A percentile compares a stretch with the other conserved stretches of the same genome.
Conservation (phyloP, 345 rosid genomes). For the Boechera retrofracta region DNA sequence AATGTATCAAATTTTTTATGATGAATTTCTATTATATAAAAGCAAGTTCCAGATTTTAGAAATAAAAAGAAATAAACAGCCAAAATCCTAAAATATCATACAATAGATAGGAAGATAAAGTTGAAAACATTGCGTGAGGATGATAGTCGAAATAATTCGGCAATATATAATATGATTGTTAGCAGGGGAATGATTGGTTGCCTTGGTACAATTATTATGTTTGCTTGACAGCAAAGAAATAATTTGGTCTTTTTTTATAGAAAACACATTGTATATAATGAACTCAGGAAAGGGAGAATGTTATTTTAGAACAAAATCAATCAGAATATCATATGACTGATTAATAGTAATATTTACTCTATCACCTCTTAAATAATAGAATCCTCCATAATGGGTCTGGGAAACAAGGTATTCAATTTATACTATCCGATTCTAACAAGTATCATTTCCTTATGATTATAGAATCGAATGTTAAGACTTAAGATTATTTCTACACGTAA, state of each 20-base stretch:
- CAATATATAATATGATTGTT: conserved; percentile 9
- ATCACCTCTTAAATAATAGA: not conserved
- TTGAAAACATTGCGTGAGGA: conserved; percentile 28
- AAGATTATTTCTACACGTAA: not conserved
- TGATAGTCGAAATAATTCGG: conserved; percentile 31
- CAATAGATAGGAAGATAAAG: not conserved
- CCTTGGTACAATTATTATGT: conserved; percentile 11
- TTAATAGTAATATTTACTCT: not conserved
- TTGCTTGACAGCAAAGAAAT: conserved; percentile 42
- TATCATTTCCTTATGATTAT: not conserved
- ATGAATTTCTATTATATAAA: not conserved
- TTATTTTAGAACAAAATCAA: not conserved
- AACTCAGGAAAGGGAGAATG: conserved; percentile 1
- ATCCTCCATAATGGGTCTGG: not conserved
- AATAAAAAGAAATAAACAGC: not conserved
- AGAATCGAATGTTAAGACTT: not conserved
- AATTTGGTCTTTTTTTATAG: not conserved
- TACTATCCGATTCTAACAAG: not conserved
- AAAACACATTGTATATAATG: not conserved
- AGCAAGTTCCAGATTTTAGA: not conserved
- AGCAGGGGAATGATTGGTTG: conserved; percentile 30
- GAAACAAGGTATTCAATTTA: not conserved
- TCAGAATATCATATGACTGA: conserved; percentile 7
- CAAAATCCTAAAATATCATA: not conserved
- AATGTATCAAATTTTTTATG: not conserved